phyloP scores from a whole-genome alignment of 495 filamentous ascomycete genomes.

The Margaritispora aquatica region DNA sequence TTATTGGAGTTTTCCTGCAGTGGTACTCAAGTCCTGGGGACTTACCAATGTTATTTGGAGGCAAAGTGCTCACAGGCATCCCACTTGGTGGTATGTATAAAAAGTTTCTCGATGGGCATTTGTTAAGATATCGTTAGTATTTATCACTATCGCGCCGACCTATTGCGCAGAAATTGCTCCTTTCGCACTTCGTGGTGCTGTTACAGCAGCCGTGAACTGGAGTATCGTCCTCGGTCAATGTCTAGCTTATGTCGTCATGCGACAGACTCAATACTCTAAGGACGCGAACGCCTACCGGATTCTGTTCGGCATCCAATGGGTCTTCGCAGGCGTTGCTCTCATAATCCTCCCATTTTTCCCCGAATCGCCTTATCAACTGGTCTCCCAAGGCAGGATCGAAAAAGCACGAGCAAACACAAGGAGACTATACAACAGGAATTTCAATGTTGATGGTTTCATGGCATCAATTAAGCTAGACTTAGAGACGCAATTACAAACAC shows the following conservation, averaged over 20 bases:
- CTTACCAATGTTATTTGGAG: slow-evolving; percentile 8
- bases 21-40: slow-evolving; percentile 7
- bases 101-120: too few species aligned
- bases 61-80: slow-evolving; percentile 14
- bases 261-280: slow-evolving; percentile 1
- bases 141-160: slow-evolving; percentile 16
- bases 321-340: slow-evolving; percentile 11
- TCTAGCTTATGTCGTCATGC: slow-evolving; percentile 14
- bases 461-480: slow-evolving; percentile 3
- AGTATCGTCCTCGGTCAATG: slow-evolving; percentile 63
- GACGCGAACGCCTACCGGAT: slow-evolving; percentile 6
- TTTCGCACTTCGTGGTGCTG: slow-evolving; percentile 10
- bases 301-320: slow-evolving; percentile 12
- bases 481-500: background rate
- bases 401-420: slow-evolving; percentile 10
- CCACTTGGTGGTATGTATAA: slow-evolving; percentile 8
- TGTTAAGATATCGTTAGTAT: background rate
- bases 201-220: slow-evolving; percentile 66
- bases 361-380: slow-evolving; percentile 9
- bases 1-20: slow-evolving; percentile 14
- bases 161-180: slow-evolving; percentile 14
- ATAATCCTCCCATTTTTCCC: slow-evolving; percentile 10
- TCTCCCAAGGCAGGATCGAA: slow-evolving; percentile 7
- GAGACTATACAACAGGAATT: background rate
- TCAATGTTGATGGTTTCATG: slow-evolving; percentile 11